phyloP scores from a whole-genome alignment of 768 basidiomycete species.

The Tylopilus rubrobrunneus region DNA sequence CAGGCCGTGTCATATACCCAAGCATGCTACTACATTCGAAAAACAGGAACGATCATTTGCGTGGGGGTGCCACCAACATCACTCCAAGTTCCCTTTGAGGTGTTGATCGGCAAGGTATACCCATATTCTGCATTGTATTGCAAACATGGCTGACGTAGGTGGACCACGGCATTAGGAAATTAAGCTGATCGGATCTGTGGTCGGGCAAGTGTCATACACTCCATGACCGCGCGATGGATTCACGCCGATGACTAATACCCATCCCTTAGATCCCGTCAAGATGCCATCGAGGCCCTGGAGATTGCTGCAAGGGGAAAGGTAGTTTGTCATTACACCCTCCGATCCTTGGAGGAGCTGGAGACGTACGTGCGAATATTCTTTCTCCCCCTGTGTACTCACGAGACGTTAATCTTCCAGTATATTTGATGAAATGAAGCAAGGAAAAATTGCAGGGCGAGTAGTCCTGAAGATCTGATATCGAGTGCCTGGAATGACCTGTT shows the following conservation, averaged over 20 bases:
- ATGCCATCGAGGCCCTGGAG: slow-evolving; percentile 44
- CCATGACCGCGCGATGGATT: neutral
- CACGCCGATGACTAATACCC: neutral
- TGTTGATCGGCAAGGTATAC: slow-evolving; percentile 27
- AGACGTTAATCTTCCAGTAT: slow-evolving; percentile 4
- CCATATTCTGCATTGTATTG: too few relatives aligned
- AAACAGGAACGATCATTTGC: slow-evolving; percentile 37
- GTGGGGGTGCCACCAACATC: slow-evolving; percentile 36
- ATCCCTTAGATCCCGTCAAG: slow-evolving; percentile 35
- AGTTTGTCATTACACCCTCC: slow-evolving; percentile 25
- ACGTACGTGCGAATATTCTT: slow-evolving; percentile 5
- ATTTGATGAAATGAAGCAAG: slow-evolving; percentile 17
- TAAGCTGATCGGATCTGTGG: slow-evolving; percentile 16
- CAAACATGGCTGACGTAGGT: neutral
- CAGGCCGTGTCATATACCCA: slow-evolving; percentile 38
- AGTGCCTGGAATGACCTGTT: too few relatives aligned
- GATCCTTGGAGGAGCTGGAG: slow-evolving; percentile 28
- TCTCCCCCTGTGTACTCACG: neutral
- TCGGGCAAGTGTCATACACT: slow-evolving; percentile 12
- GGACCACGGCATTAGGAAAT: slow-evolving; percentile 13
- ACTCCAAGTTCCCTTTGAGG: slow-evolving; percentile 29
- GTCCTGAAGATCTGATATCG: slow-evolving; percentile 18
- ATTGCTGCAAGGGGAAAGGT: slow-evolving; percentile 43
- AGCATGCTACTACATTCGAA: slow-evolving; percentile 43
- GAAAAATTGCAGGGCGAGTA: slow-evolving; percentile 17